These are phyloP conservation scores for Kappamyces sp. DNA, from an alignment of 192 early-diverging fungal genomes.

Conservation along the genomic window DNA sequence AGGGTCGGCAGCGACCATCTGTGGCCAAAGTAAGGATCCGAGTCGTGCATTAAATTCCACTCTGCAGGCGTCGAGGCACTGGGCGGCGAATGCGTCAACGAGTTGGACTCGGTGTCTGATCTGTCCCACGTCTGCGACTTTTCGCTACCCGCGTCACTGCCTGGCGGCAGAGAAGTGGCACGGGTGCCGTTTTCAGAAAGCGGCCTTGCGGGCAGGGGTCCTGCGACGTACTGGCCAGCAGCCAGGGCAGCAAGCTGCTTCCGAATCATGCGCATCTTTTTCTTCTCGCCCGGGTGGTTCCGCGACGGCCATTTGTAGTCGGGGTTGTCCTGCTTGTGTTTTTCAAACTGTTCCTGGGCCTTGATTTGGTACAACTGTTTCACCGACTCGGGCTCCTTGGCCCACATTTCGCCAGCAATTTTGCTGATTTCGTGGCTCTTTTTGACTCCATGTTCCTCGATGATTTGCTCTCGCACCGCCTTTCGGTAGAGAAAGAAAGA, in stretches of 20 bases:
- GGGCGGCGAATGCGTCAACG: too few relatives aligned
- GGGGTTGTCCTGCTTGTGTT: constrained; percentile 9
- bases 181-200: too few relatives aligned
- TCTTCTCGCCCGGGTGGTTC: background rate
- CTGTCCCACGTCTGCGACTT: too few relatives aligned
- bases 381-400: background rate
- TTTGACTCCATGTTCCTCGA: constrained; percentile 5
- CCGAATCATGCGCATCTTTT: background rate
- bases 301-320: constrained; percentile 13
- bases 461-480: background rate
- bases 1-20: too few relatives aligned
- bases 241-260: background rate
- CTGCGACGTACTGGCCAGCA: background rate
- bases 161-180: too few relatives aligned
- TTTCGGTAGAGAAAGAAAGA: constrained; percentile 13
- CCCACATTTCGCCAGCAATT: constrained; percentile 6
- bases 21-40: too few relatives aligned
- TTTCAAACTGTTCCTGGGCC: constrained; percentile 1
- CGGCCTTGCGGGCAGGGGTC: too few relatives aligned
- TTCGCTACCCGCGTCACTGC: too few relatives aligned
- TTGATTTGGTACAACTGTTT: background rate
- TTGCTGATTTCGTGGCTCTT: constrained; percentile 16
- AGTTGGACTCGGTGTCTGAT: too few relatives aligned
- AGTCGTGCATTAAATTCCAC: too few relatives aligned
- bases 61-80: too few relatives aligned